phyloP scores from a whole-genome alignment of 2,329 filamentous ascomycete genomes.

The Aspergillus hiratsukae region DNA sequence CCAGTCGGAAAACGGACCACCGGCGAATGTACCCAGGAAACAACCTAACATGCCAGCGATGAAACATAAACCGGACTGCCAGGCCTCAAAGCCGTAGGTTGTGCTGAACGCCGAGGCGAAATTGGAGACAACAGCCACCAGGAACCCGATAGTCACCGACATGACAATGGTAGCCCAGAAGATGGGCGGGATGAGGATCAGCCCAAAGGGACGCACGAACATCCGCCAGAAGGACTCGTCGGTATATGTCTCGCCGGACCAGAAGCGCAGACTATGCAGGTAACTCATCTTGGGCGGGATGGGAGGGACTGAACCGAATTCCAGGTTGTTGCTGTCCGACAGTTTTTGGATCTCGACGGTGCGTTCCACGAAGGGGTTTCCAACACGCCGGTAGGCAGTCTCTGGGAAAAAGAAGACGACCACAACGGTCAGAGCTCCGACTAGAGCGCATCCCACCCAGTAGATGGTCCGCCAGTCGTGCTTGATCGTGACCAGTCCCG shows the following conservation, averaged over 20 bases:
- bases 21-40: constrained; percentile 44
- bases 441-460: constrained; percentile 1
- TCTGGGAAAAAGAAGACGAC: constrained; percentile 4
- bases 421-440: neutral
- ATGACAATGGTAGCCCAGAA: constrained; percentile 18
- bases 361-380: neutral
- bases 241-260: constrained; percentile 30
- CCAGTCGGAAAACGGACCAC: constrained; percentile 40
- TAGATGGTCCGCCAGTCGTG: constrained; percentile 31
- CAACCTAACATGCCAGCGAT: constrained; percentile 21
- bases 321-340: too few relatives aligned
- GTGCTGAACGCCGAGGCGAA: constrained; percentile 13
- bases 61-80: constrained; percentile 48
- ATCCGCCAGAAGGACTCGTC: constrained; percentile 13
- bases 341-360: neutral
- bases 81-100: constrained; percentile 26
- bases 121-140: constrained; percentile 21
- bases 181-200: constrained; percentile 13
- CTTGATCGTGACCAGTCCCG: constrained; percentile 29
- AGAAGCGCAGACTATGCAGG: neutral
- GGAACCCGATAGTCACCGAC: constrained; percentile 24
- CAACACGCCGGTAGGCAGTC: neutral
- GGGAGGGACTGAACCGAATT: neutral
- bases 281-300: neutral
- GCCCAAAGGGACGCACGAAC: constrained; percentile 12